These are phyloP conservation scores for Monilinia fructigena DNA, from an alignment of 2,329 filamentous ascomycete genomes.

Conservation along the genomic window DNA sequence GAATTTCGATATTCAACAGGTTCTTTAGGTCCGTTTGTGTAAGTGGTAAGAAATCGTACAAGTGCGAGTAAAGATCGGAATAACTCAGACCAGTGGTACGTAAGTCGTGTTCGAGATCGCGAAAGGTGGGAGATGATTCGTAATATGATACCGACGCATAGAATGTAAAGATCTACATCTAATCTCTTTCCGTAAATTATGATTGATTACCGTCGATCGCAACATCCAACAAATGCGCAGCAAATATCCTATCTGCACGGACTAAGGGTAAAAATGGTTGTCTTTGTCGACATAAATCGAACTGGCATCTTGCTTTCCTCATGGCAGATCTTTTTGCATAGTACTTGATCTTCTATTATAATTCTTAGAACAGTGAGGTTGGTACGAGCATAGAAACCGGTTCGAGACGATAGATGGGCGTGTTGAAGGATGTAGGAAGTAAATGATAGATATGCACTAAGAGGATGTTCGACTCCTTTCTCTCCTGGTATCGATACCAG, in stretches of 20 bases:
- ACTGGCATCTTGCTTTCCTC: constrained; percentile 72
- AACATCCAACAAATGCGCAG: constrained; percentile 76
- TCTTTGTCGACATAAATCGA: constrained; percentile 86
- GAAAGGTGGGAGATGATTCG: constrained; percentile 82
- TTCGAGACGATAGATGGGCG: constrained; percentile 77
- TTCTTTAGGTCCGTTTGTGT: constrained; percentile 72
- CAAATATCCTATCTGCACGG: constrained; percentile 68
- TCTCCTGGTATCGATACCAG: constrained; percentile 65
- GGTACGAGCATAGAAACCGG: constrained; percentile 79
- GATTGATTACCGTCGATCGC: constrained; percentile 89
- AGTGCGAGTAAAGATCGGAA: constrained; percentile 88
- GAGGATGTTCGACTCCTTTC: constrained; percentile 67
- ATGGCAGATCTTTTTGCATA: constrained; percentile 82
- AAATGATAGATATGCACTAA: constrained; percentile 80
- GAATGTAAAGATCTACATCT: constrained; percentile 79
- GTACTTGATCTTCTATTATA: constrained; percentile 77
- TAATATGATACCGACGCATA: constrained; percentile 77
- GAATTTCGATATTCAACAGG: constrained; percentile 65
- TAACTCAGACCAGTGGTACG: constrained; percentile 93
- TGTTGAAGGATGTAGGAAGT: constrained; percentile 93
- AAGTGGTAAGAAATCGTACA: constrained; percentile 85
- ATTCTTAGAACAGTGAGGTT: constrained; percentile 83
- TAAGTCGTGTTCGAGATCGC: constrained; percentile 74
- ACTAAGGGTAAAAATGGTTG: constrained; percentile 80
- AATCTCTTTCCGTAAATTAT: constrained; percentile 86